These are phyloP conservation scores for Psilocybe cyanescens DNA, from an alignment of 768 basidiomycete genomes.

Conservation along the genomic window DNA sequence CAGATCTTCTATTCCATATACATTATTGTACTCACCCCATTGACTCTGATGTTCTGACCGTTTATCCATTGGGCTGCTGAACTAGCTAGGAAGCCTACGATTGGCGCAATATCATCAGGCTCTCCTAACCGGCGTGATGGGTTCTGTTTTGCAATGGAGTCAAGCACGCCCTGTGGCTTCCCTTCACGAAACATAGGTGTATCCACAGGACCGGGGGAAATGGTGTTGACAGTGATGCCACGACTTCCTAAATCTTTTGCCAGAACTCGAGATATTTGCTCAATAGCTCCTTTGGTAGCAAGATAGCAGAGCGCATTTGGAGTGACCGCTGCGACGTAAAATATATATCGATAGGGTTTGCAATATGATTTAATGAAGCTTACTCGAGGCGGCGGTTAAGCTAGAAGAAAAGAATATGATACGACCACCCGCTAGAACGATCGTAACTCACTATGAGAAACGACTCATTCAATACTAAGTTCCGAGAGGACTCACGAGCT, in stretches of 20 bases:
- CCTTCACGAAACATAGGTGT: slow-evolving; percentile 60
- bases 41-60: slow-evolving; percentile 58
- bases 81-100: slow-evolving; percentile 57
- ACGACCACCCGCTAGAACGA: slow-evolving; percentile 47
- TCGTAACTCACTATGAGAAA: not conserved
- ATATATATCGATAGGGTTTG: not conserved
- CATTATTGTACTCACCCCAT: slow-evolving; percentile 47
- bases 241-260: slow-evolving; percentile 59
- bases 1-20: not conserved
- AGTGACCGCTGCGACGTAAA: slow-evolving; percentile 33
- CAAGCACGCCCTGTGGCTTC: slow-evolving; percentile 50
- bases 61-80: slow-evolving; percentile 60
- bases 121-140: slow-evolving; percentile 50
- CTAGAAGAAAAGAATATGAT: slow-evolving; percentile 63
- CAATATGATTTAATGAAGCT: slow-evolving; percentile 11
- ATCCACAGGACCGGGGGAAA: slow-evolving; percentile 60
- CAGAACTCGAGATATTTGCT: slow-evolving; percentile 59
- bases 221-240: slow-evolving; percentile 60
- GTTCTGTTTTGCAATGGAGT: slow-evolving; percentile 45
- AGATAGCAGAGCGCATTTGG: slow-evolving; percentile 55
- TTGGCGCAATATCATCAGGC: slow-evolving; percentile 56
- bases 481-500: slow-evolving; percentile 37
- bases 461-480: not conserved
- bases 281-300: slow-evolving; percentile 62
- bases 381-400: slow-evolving; percentile 45